These are phyloP conservation scores for Wickerhamomyces ciferrii DNA, from an alignment of 805 yeast species.

Conservation along the genomic window DNA sequence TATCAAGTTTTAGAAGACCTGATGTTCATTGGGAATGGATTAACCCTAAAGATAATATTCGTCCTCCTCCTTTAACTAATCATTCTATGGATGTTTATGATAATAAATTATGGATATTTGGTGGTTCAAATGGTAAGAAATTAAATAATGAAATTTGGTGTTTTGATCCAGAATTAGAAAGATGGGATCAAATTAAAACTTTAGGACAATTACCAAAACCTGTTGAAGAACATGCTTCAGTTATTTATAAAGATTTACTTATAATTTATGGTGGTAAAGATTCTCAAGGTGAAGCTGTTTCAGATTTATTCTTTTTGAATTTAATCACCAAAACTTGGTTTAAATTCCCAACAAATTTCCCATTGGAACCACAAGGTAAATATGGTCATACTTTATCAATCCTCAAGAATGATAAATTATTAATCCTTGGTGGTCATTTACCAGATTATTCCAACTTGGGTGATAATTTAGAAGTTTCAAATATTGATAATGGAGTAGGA, in stretches of 20 bases:
- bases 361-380: constrained; percentile 67
- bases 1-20: constrained; percentile 79
- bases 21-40: constrained; percentile 80
- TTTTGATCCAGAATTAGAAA: constrained; percentile 62
- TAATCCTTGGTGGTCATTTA: constrained; percentile 91
- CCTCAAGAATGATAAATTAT: constrained; percentile 57
- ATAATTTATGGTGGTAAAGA: constrained; percentile 90
- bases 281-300: constrained; percentile 60
- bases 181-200: constrained; percentile 69
- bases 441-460: constrained; percentile 54
- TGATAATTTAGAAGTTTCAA: constrained; percentile 48
- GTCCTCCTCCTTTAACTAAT: constrained; percentile 84
- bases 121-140: constrained; percentile 79
- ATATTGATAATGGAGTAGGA: constrained; percentile 47
- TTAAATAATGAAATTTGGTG: constrained; percentile 75
- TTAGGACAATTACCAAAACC: constrained; percentile 75
- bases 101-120: constrained; percentile 79
- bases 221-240: constrained; percentile 86
- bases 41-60: constrained; percentile 41
- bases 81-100: constrained; percentile 84
- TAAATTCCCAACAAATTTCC: constrained; percentile 44
- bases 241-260: constrained; percentile 71
- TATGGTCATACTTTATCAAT: constrained; percentile 88
- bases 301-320: constrained; percentile 70
- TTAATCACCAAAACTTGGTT: constrained; percentile 70